Percentiles rank a stretch among this genome's conserved stretches.
Evolutionary conservation across 305 asterid species (phyloP).

Genomic region (Andrographis paniculata): DNA sequence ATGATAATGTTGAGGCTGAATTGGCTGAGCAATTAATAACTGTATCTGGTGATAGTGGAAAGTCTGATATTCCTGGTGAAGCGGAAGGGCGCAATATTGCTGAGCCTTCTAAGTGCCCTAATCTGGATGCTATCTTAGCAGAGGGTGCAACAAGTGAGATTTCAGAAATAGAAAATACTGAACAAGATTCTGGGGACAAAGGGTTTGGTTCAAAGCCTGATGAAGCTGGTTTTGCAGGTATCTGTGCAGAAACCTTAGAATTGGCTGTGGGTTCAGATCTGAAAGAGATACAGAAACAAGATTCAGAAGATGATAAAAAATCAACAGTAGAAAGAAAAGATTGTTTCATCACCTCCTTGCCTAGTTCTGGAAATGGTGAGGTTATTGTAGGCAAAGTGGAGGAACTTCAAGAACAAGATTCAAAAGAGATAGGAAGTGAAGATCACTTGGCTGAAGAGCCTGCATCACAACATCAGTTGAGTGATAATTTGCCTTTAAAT

Average conservation of each 20-base stretch:
- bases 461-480: slow-evolving; percentile 7
- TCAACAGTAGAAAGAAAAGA: slow-evolving; percentile 14
- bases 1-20: slow-evolving; percentile 15
- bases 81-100: slow-evolving; percentile 16
- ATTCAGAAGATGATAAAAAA: slow-evolving; percentile 18
- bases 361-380: slow-evolving; percentile 9
- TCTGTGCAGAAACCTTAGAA: too few species aligned
- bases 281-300: slow-evolving; percentile 12
- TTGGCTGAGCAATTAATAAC: slow-evolving; percentile 19
- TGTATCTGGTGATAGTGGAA: slow-evolving; percentile 17
- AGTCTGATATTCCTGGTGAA: slow-evolving; percentile 16
- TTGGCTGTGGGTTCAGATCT: slow-evolving; percentile 13
- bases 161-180: slow-evolving; percentile 17
- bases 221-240: too few species aligned
- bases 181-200: slow-evolving; percentile 14
- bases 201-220: slow-evolving; percentile 19
- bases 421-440: slow-evolving; percentile 20
- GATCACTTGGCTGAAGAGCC: slow-evolving; percentile 16
- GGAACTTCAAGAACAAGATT: slow-evolving; percentile 17
- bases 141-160: slow-evolving; percentile 5
- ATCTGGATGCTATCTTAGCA: slow-evolving; percentile 15
- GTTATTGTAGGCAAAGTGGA: slow-evolving; percentile 14
- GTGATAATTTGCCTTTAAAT: slow-evolving; percentile 13
- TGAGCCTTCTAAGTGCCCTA: slow-evolving; percentile 17
- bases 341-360: slow-evolving; percentile 20